A percentile compares a stretch with the other conserved stretches of the same genome.
Evolutionary conservation across 23 red algal genomes (phyloP).

Genomic region (Gracilariopsis chorda): DNA sequence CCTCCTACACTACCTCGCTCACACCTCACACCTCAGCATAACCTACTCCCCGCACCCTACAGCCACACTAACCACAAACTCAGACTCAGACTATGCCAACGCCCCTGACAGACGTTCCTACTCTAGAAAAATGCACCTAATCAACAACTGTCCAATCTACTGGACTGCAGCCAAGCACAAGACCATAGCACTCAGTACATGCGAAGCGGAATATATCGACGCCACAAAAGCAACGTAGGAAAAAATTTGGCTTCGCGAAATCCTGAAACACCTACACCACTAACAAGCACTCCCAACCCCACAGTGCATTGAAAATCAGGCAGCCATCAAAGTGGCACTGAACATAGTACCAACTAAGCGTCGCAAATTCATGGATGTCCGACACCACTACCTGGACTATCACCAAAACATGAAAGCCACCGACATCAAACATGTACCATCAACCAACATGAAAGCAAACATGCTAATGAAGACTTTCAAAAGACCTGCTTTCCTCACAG

Average conservation of each 20-base stretch:
- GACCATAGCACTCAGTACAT: constrained; percentile 23
- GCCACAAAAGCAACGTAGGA: constrained; percentile 1
- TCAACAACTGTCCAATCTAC: not conserved
- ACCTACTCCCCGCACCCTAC: too few relatives aligned
- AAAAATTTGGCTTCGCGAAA: not conserved
- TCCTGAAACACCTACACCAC: not conserved
- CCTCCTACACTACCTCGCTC: too few relatives aligned
- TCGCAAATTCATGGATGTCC: not conserved
- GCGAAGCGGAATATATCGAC: constrained; percentile 41
- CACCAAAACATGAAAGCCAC: not conserved
- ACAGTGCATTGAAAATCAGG: not conserved
- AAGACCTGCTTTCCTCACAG: not conserved
- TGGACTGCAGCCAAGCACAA: not conserved
- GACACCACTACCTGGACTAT: not conserved
- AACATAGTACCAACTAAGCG: not conserved
- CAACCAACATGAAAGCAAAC: not conserved
- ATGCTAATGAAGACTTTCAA: not conserved
- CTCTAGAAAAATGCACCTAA: not conserved
- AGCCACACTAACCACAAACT: too few relatives aligned
- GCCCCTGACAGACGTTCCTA: not conserved
- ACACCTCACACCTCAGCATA: too few relatives aligned
- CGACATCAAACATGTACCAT: not conserved
- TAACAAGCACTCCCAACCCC: not conserved
- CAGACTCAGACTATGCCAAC: not conserved
- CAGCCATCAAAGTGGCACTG: not conserved